These are phyloP conservation scores for Paulownia fortunei DNA, from an alignment of 257 asterid genomes.

Conservation along the genomic window DNA sequence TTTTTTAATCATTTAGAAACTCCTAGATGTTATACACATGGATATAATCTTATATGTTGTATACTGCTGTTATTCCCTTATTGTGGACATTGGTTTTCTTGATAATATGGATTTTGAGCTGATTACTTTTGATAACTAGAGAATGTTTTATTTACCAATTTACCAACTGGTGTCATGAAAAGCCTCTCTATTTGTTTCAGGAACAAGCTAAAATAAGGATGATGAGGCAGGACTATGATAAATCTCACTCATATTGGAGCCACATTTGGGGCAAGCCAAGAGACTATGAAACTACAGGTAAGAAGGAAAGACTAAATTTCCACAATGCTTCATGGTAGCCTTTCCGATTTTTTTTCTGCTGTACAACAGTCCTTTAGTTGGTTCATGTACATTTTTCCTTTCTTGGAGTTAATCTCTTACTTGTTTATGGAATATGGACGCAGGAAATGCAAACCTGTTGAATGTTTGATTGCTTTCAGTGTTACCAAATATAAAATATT, in stretches of 20 bases:
- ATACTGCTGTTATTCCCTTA: neutral
- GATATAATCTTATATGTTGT: too few relatives aligned
- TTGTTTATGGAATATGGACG: too few relatives aligned
- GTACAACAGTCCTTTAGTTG: too few relatives aligned
- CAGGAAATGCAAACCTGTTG: too few relatives aligned
- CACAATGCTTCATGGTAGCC: neutral
- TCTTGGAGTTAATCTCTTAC: too few relatives aligned
- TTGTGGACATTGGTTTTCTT: neutral
- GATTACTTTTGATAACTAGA: neutral
- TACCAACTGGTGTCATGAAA: neutral
- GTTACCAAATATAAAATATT: too few relatives aligned
- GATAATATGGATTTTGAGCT: neutral
- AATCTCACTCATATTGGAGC: conserved; percentile 59
- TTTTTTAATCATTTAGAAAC: too few relatives aligned
- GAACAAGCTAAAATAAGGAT: conserved; percentile 62
- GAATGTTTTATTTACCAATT: neutral
- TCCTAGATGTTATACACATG: too few relatives aligned
- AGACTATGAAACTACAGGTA: conserved; percentile 49
- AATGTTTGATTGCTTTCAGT: too few relatives aligned
- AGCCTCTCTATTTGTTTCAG: conserved; percentile 34
- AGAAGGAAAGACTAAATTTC: neutral
- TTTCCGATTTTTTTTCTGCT: too few relatives aligned
- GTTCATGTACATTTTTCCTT: too few relatives aligned
- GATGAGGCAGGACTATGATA: conserved; percentile 59
- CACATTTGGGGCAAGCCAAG: conserved; percentile 66